Percentiles rank a stretch among this genome's conserved stretches.
Conservation (phyloP, 2,329 filamentous ascomycete genomes). For the Trichoderma guizhouense region DNA sequence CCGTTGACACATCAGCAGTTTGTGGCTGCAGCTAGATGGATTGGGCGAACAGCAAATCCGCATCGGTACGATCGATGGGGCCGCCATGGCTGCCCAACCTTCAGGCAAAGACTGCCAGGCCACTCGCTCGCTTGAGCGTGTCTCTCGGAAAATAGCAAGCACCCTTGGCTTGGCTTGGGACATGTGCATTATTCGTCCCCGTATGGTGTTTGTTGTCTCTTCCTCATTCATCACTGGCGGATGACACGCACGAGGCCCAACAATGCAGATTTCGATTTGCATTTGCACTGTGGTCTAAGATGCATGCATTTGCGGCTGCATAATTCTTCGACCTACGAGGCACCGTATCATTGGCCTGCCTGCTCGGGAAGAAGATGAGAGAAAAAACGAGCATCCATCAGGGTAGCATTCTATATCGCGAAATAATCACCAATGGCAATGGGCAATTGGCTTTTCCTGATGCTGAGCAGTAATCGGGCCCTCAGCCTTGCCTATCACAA, state of each 20-base stretch:
- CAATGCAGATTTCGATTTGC: not conserved
- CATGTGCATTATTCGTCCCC: constrained; percentile 2
- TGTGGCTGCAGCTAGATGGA: constrained; percentile 13
- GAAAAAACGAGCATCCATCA: not conserved
- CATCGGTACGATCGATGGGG: constrained; percentile 12
- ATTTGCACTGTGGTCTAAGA: constrained; percentile 6
- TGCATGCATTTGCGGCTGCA: constrained; percentile 12
- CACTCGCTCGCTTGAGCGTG: constrained; percentile 16
- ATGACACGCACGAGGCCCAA: not conserved
- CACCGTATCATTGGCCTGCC: not conserved
- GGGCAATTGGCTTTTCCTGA: constrained; percentile 2
- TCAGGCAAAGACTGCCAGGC: not conserved
- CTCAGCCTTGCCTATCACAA: constrained; percentile 17
- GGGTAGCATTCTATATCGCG: constrained; percentile 6
- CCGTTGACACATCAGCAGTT: constrained; percentile 17
- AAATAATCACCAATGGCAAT: constrained; percentile 11
- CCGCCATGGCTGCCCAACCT: constrained; percentile 14
- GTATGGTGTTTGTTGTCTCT: constrained; percentile 3
- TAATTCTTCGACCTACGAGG: constrained; percentile 17
- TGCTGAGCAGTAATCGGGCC: not conserved
- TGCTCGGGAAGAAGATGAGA: not conserved
- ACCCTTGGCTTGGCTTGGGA: not conserved
- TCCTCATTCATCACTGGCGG: not conserved
- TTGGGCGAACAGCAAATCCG: constrained; percentile 8
- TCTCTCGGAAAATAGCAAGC: constrained; percentile 10